Evolutionary conservation across 2,329 filamentous ascomycete species (phyloP), one percentile per base, ranked within the genome.

Genomic region (Colletotrichum cordylinicola): DNA sequence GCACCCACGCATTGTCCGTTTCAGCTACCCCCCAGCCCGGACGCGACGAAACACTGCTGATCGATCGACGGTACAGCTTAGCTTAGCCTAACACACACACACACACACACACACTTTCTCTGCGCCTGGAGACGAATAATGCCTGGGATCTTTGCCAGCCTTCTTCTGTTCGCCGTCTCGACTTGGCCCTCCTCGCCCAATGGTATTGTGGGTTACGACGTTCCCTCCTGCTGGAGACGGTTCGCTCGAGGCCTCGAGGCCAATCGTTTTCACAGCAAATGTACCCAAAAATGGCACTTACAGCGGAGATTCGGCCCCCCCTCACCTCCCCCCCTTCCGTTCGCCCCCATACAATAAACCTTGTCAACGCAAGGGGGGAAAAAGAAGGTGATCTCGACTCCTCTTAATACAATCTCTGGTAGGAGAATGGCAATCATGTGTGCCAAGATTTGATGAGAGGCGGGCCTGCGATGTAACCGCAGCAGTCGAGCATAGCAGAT

Each of bases 11-110:
- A 75, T 75, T 72, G 33, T 64, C 69, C 70, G 73, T 75, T 75
- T 75, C 73, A 75, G 70, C 71, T 27, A 33, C 31, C 29, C 39
- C 61, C 73, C 70, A 72, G 73, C 73, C 73, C 73, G 73, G 73
- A 73, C 73, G 69, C 73, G 55, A 58, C 73, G 73, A 75, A 75
- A 75, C 73, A 64, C 73, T 35, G 69, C 33, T 75, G 73, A 75
- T 73, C 73, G 73, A 75, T 75, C 73, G 73, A 75, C 69, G 31
- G 73, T 37, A 27, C 68, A 21, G 39, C 61, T 39, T 64, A 37
- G 67, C 39, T 27, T 56, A 35, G 43, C 43, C 43, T 8, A 48
- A 48, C n/a, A 21, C 43, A 48, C 39, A 43, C 12, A 35, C 29
- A 29, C 39, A 43, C 39, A n/a, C 39, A 43, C 27, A 29, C 6